Evolutionary conservation across 2,329 filamentous ascomycete species (phyloP).

Genomic region (Helotiales sp.): DNA sequence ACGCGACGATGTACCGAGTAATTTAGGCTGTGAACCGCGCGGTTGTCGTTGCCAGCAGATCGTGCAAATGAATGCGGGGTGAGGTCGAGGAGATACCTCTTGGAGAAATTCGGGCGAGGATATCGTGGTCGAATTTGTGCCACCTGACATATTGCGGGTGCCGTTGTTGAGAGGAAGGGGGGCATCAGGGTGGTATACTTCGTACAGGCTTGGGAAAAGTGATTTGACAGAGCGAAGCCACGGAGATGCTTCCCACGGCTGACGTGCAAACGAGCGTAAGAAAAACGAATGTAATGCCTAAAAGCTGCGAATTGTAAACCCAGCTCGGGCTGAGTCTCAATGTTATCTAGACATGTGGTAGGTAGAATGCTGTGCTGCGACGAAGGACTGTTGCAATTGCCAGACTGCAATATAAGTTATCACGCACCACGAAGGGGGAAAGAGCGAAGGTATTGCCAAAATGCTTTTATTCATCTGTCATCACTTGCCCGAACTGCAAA

Average conservation of each 20-base stretch:
- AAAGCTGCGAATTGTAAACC: not conserved
- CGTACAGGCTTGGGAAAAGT: not conserved
- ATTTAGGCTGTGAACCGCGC: conserved; percentile 43
- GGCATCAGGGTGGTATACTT: not conserved
- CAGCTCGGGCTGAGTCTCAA: conserved; percentile 8
- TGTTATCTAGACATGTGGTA: not conserved
- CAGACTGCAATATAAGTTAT: not conserved
- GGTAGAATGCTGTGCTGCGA: not conserved
- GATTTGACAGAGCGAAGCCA: not conserved
- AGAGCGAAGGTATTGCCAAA: not conserved
- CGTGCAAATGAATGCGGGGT: conserved; percentile 56
- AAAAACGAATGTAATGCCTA: conserved; percentile 10
- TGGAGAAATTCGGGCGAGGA: not conserved
- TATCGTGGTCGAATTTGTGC: not conserved
- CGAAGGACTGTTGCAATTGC: not conserved
- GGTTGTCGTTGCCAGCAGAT: conserved; percentile 56
- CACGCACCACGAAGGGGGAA: not conserved
- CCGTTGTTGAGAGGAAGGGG: not conserved
- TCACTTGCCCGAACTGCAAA: not conserved
- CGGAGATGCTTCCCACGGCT: not conserved
- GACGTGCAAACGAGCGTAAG: not conserved
- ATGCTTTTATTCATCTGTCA: conserved; percentile 2
- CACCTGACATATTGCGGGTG: not conserved
- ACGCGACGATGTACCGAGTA: conserved; percentile 53
- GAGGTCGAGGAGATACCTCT: not conserved